These are phyloP conservation scores for Tetrapisispora nanseiensis DNA, from an alignment of 805 yeast genomes.

Conservation along the genomic window DNA sequence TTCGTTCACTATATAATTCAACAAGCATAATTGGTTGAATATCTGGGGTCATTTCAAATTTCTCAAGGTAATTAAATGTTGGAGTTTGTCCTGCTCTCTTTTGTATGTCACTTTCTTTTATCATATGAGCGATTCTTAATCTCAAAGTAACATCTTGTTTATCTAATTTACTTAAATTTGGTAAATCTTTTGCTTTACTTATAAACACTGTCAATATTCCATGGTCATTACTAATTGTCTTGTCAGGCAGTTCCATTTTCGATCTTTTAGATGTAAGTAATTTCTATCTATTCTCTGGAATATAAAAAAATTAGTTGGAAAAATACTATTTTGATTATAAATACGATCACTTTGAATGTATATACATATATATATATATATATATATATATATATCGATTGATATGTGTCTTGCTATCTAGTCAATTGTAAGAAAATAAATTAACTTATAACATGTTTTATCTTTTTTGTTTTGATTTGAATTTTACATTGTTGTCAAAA, in stretches of 20 bases:
- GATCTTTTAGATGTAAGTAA: not conserved
- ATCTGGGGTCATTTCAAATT: conserved; percentile 57
- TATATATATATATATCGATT: not conserved
- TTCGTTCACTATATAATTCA: conserved; percentile 61
- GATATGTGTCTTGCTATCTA: not conserved
- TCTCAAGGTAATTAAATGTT: conserved; percentile 67
- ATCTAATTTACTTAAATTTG: conserved; percentile 76
- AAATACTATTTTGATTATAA: no score
- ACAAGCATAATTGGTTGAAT: conserved; percentile 55
- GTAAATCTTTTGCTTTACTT: conserved; percentile 73
- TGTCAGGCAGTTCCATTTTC: conserved; percentile 10
- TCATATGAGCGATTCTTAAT: conserved; percentile 68
- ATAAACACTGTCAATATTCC: conserved; percentile 68
- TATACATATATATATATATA: no score
- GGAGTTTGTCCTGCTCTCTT: conserved; percentile 93
- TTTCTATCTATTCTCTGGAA: no score
- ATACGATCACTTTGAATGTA: no score
- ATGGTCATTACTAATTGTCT: conserved; percentile 21
- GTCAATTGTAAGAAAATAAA: no score
- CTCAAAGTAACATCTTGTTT: conserved; percentile 91
- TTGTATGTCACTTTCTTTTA: conserved; percentile 68
- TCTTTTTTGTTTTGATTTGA: not conserved
- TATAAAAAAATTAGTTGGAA: no score
- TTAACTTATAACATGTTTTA: no score
- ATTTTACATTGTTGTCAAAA: not conserved